A percentile compares a stretch with the other conserved stretches of the same genome.
Evolutionary conservation across 495 filamentous ascomycete species (phyloP).

Genomic region (Annulohypoxylon moriforme): DNA sequence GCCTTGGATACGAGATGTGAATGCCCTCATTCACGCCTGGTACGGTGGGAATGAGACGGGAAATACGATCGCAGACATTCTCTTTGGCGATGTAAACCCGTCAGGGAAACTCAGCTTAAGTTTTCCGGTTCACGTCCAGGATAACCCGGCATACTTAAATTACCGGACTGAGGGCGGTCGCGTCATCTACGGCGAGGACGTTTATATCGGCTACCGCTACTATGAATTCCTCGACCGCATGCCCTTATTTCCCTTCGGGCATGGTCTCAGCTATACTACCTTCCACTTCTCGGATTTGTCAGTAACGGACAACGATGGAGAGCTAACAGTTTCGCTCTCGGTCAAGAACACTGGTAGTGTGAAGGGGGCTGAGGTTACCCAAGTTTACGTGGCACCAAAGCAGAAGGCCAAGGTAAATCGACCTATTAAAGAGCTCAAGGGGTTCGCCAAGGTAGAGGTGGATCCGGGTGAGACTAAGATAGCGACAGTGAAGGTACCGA

Average conservation of each 20-base stretch:
- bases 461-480: slow-evolving; percentile 69
- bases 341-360: slow-evolving; percentile 68
- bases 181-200: slow-evolving; percentile 79
- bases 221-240: slow-evolving; percentile 74
- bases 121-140: slow-evolving; percentile 73
- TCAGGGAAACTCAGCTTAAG: slow-evolving; percentile 74
- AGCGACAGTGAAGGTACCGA: slow-evolving; percentile 67
- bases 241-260: slow-evolving; percentile 77
- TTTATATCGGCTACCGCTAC: slow-evolving; percentile 81
- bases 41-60: slow-evolving; percentile 76
- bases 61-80: slow-evolving; percentile 73
- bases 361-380: slow-evolving; percentile 76
- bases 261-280: slow-evolving; percentile 78
- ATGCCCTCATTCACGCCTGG: slow-evolving; percentile 70
- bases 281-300: slow-evolving; percentile 68
- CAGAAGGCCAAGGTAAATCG: slow-evolving; percentile 63
- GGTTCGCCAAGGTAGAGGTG: slow-evolving; percentile 76
- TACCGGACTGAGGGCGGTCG: slow-evolving; percentile 75
- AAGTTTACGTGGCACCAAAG: slow-evolving; percentile 65
- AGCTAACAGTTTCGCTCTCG: slow-evolving; percentile 58
- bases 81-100: slow-evolving; percentile 74
- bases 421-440: slow-evolving; percentile 76
- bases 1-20: slow-evolving; percentile 71
- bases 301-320: slow-evolving; percentile 49
- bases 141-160: slow-evolving; percentile 81